phyloP scores from a whole-genome alignment of 768 basidiomycete genomes.

The Leccinum uliginosum region DNA sequence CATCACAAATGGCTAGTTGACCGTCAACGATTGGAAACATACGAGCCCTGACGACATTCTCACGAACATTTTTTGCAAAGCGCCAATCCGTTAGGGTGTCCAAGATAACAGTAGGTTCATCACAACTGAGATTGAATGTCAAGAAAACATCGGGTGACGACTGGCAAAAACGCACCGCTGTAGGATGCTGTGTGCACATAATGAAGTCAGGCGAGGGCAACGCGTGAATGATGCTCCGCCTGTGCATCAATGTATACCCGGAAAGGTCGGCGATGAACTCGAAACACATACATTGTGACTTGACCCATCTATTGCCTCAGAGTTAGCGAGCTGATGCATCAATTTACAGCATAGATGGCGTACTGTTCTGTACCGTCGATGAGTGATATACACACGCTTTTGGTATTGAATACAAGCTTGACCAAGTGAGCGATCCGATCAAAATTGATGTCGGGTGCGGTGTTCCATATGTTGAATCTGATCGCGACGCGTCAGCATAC shows the following conservation, averaged over 20 bases:
- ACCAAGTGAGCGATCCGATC: constrained; percentile 91
- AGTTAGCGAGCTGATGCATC: constrained; percentile 8
- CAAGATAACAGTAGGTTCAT: constrained; percentile 83
- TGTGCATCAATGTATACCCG: constrained; percentile 17
- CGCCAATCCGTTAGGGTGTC: constrained; percentile 84
- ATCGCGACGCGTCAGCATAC: constrained; percentile 1
- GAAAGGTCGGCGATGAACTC: neutral
- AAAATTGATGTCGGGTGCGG: constrained; percentile 83
- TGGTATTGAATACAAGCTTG: constrained; percentile 89
- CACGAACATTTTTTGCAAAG: constrained; percentile 73
- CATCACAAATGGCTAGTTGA: constrained; percentile 60
- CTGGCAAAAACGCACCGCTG: constrained; percentile 48
- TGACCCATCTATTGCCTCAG: constrained; percentile 63
- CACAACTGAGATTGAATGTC: constrained; percentile 45
- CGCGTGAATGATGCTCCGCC: constrained; percentile 44
- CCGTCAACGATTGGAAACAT: neutral
- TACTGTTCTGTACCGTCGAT: constrained; percentile 85
- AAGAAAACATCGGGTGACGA: constrained; percentile 1
- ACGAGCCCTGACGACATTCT: neutral
- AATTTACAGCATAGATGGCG: constrained; percentile 25
- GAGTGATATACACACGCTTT: constrained; percentile 76
- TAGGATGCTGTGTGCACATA: constrained; percentile 81
- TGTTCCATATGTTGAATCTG: constrained; percentile 89
- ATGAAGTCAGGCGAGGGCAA: constrained; percentile 57
- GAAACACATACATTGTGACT: constrained; percentile 68